Evolutionary conservation across 1,284 basidiomycete genomes (phyloP).

Genomic region (Thecaphora thlaspeos): DNA sequence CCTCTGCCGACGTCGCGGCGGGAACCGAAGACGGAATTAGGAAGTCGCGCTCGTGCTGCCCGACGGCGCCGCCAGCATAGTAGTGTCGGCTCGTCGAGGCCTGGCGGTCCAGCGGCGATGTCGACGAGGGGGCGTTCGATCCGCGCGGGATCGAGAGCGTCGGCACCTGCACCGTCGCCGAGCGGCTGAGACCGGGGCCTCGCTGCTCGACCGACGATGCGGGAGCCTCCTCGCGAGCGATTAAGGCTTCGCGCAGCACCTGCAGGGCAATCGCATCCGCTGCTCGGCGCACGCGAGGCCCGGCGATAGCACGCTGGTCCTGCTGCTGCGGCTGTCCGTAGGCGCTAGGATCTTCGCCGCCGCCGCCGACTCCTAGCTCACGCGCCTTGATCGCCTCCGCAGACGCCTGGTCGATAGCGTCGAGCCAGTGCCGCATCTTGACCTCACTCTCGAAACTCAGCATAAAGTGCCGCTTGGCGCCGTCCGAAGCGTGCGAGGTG

Average conservation of each 20-base stretch:
- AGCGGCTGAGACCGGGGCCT: constrained; percentile 2
- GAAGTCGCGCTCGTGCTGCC: constrained; percentile 20
- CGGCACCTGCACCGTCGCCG: constrained; percentile 7
- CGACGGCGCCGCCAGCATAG: constrained; percentile 23
- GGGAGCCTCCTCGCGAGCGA: constrained; percentile 9
- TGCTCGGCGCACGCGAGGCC: constrained; percentile 2
- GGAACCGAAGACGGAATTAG: constrained; percentile 10
- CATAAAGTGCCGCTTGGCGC: constrained; percentile 28
- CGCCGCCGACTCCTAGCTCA: constrained; percentile 7
- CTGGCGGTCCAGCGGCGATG: constrained; percentile 17
- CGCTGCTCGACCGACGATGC: background rate
- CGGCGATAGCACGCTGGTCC: constrained; percentile 6
- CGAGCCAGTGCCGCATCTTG: constrained; percentile 15
- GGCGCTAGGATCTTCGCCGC: too few relatives aligned
- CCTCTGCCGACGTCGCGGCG: too few relatives aligned
- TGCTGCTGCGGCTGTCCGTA: too few relatives aligned
- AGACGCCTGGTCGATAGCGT: background rate
- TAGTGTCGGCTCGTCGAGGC: constrained; percentile 37
- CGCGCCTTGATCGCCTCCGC: background rate
- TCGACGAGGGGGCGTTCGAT: constrained; percentile 1
- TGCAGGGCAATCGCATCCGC: constrained; percentile 27
- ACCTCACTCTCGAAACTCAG: constrained; percentile 37
- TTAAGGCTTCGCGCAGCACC: constrained; percentile 39
- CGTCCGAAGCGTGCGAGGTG: constrained; percentile 1
- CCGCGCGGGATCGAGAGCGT: too few relatives aligned